phyloP scores from a whole-genome alignment of 179 eudicot species.

The Patellifolia procumbens region DNA sequence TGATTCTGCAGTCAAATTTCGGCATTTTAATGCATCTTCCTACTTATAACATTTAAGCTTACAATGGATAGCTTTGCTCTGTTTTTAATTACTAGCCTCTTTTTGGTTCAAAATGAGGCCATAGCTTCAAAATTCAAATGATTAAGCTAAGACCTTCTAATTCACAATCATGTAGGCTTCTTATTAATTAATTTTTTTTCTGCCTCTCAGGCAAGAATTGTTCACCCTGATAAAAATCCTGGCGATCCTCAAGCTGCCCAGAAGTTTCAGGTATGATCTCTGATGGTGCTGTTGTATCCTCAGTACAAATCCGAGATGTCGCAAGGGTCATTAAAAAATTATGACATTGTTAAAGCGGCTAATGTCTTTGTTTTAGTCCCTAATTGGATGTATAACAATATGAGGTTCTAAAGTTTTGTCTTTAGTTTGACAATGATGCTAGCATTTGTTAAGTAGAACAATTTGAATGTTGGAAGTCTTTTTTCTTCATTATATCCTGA shows the following conservation, averaged over 20 bases:
- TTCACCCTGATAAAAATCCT: conserved; percentile 95
- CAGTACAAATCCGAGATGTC: background rate
- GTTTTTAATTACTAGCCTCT: no score
- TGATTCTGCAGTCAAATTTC: background rate
- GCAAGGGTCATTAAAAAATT: background rate
- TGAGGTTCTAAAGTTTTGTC: background rate
- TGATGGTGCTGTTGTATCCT: conserved; percentile 3
- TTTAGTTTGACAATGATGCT: background rate
- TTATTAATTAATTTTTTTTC: conserved; percentile 8
- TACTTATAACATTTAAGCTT: background rate
- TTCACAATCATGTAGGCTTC: background rate
- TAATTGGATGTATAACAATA: no score
- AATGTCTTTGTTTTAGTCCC: background rate
- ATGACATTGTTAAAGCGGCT: background rate
- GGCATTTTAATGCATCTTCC: background rate
- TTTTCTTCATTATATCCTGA: background rate
- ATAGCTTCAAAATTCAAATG: background rate
- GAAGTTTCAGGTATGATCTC: conserved; percentile 67
- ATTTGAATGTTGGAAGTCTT: conserved; percentile 1
- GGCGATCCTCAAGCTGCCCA: conserved; percentile 85
- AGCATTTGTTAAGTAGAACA: background rate
- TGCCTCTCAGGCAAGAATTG: conserved; percentile 69
- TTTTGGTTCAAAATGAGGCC: background rate
- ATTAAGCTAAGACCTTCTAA: background rate
- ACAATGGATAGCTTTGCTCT: background rate